Evolutionary conservation across 768 basidiomycete species (phyloP).

Genomic region (Mycena crocata): DNA sequence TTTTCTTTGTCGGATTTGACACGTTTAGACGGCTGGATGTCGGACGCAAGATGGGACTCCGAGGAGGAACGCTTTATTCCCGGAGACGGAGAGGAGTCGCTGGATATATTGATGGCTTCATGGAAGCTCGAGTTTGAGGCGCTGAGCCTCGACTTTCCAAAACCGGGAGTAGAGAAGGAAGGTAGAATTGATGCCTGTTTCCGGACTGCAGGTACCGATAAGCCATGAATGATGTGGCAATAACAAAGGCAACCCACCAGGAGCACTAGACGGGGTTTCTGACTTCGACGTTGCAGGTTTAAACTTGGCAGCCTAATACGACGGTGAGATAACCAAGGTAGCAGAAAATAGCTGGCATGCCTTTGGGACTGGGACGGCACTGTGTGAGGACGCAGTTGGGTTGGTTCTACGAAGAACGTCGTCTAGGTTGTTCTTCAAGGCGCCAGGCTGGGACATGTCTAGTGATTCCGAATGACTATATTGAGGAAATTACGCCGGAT

Average conservation of each 20-base stretch:
- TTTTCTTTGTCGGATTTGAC: slow-evolving; percentile 56
- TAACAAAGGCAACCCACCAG: neutral
- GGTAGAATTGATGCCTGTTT: slow-evolving; percentile 45
- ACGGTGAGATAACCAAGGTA: neutral
- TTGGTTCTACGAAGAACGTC: slow-evolving; percentile 47
- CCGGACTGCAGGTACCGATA: slow-evolving; percentile 33
- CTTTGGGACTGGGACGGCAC: slow-evolving; percentile 35
- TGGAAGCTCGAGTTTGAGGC: slow-evolving; percentile 21
- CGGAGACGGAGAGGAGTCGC: slow-evolving; percentile 50
- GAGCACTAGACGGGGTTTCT: slow-evolving; percentile 11
- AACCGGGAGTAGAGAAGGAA: slow-evolving; percentile 60
- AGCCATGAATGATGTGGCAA: neutral
- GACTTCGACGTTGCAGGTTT: slow-evolving; percentile 52
- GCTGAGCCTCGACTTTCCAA: slow-evolving; percentile 43
- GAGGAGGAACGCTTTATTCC: slow-evolving; percentile 56
- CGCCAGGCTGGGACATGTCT: slow-evolving; percentile 20
- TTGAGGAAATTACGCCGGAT: too few species aligned
- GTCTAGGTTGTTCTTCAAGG: slow-evolving; percentile 53
- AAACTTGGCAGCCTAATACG: slow-evolving; percentile 49
- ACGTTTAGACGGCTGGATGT: slow-evolving; percentile 49
- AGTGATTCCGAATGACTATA: neutral
- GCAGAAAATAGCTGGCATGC: slow-evolving; percentile 18
- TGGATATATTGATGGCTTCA: slow-evolving; percentile 49
- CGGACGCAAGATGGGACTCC: slow-evolving; percentile 46
- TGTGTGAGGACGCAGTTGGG: slow-evolving; percentile 14